Evolutionary conservation across 1,284 basidiomycete species (phyloP).

Genomic region (Sporisorium reilianum): DNA sequence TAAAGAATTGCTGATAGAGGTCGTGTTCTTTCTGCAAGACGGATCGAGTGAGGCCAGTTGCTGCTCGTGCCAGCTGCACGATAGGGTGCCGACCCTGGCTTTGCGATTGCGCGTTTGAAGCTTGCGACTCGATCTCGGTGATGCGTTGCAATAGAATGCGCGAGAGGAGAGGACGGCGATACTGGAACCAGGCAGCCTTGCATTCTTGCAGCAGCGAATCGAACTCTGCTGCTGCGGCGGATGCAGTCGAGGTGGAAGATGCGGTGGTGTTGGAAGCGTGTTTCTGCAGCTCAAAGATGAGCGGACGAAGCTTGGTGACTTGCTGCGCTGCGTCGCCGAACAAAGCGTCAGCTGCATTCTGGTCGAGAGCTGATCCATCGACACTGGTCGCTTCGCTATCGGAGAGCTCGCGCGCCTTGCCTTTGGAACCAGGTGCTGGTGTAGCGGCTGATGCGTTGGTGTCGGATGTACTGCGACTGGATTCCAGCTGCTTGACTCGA

Average conservation of each 20-base stretch:
- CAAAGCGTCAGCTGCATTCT: constrained; percentile 4
- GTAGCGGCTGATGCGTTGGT: background rate
- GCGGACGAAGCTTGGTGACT: constrained; percentile 42
- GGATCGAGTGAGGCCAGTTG: constrained; percentile 3
- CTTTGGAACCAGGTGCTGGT: constrained; percentile 17
- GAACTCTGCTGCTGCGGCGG: constrained; percentile 52
- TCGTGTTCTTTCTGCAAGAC: constrained; percentile 26
- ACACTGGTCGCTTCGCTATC: background rate
- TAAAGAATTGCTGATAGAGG: constrained; percentile 39
- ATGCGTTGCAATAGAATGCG: constrained; percentile 35
- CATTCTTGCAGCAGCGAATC: constrained; percentile 54
- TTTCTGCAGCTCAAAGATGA: constrained; percentile 49
- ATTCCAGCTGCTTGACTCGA: constrained; percentile 36
- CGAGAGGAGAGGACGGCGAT: constrained; percentile 38
- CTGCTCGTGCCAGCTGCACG: constrained; percentile 14
- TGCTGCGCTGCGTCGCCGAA: constrained; percentile 21
- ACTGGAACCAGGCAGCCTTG: constrained; percentile 48
- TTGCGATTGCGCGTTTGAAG: background rate
- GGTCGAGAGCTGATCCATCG: constrained; percentile 2
- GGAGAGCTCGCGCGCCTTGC: constrained; percentile 26
- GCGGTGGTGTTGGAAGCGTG: constrained; percentile 16
- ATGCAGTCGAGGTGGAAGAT: constrained; percentile 12
- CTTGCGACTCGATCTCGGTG: constrained; percentile 31
- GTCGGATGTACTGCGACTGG: constrained; percentile 1
- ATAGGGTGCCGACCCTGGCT: constrained; percentile 4